Conservation (phyloP, 2,329 filamentous ascomycete genomes). For the Elsinoe arachidis region DNA sequence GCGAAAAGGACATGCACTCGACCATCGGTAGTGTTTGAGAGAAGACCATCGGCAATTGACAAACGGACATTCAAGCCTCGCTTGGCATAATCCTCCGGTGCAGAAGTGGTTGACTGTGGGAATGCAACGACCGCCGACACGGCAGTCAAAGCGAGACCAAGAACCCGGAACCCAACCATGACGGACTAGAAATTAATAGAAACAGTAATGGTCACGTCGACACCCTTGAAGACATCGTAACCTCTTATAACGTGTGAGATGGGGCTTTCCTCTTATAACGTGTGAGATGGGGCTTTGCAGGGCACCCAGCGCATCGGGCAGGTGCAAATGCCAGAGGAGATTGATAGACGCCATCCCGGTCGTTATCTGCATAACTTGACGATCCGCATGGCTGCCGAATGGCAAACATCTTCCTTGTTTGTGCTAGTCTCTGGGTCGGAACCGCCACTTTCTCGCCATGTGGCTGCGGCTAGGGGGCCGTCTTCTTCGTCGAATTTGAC, state of each 20-base stretch:
- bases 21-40: constrained; percentile 25
- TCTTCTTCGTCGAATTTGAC: too few species aligned
- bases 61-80: constrained; percentile 21
- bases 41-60: constrained; percentile 23
- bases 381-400: too few species aligned
- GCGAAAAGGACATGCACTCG: constrained; percentile 28
- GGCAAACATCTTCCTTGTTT: neutral
- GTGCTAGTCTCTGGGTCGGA: neutral
- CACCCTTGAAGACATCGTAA: too few species aligned
- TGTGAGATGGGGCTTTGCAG: too few species aligned
- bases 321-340: too few species aligned
- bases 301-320: too few species aligned
- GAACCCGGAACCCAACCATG: neutral
- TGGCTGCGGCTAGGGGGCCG: neutral
- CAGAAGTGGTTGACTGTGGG: neutral
- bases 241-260: too few species aligned
- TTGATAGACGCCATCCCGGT: too few species aligned
- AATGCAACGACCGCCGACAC: neutral
- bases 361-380: too few species aligned
- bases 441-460: neutral
- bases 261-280: too few species aligned
- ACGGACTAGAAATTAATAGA: too few species aligned
- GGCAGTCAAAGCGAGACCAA: neutral
- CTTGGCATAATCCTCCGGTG: neutral
- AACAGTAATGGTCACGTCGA: too few species aligned